Percentiles rank a stretch among this genome's conserved stretches.
Evolutionary conservation across 2,329 filamentous ascomycete species (phyloP).

Genomic region (Aspergillus pseudoterreus): DNA sequence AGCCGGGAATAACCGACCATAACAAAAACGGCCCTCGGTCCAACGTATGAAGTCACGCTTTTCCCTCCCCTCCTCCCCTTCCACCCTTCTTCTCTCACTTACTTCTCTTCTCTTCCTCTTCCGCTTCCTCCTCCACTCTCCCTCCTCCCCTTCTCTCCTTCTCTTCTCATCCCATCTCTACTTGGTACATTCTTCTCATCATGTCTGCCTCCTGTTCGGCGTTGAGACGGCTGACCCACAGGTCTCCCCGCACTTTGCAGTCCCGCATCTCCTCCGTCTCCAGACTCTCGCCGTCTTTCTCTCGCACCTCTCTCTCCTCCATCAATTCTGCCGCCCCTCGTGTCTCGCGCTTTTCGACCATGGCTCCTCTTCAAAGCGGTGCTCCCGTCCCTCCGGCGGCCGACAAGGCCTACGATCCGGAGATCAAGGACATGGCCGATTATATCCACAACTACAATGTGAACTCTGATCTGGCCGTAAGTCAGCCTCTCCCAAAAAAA

Average conservation of each 20-base stretch:
- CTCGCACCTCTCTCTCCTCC: constrained; percentile 27
- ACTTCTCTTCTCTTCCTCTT: constrained; percentile 1
- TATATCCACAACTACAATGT: constrained; percentile 93
- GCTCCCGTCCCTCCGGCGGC: constrained; percentile 29
- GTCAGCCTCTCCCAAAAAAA: constrained; percentile 28
- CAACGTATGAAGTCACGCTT: background rate
- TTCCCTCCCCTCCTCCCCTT: constrained; percentile 1
- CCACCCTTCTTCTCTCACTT: constrained; percentile 6
- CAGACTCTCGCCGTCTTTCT: constrained; percentile 27
- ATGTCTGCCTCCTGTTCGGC: constrained; percentile 41
- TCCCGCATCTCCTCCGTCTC: constrained; percentile 44
- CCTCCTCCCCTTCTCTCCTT: constrained; percentile 7
- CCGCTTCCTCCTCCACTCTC: constrained; percentile 1
- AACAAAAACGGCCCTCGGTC: background rate
- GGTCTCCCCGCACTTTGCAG: constrained; percentile 43
- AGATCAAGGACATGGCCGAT: constrained; percentile 90
- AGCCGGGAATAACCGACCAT: constrained; percentile 5
- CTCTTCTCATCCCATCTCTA: constrained; percentile 9
- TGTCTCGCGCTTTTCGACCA: constrained; percentile 40
- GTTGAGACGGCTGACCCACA: constrained; percentile 40
- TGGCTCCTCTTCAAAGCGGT: constrained; percentile 37
- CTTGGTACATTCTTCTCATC: constrained; percentile 13
- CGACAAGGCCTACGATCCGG: constrained; percentile 71
- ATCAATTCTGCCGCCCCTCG: constrained; percentile 21
- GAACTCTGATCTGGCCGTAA: constrained; percentile 86